Evolutionary conservation across 2,329 filamentous ascomycete species (phyloP).

Genomic region (Incumbomyces lentus): DNA sequence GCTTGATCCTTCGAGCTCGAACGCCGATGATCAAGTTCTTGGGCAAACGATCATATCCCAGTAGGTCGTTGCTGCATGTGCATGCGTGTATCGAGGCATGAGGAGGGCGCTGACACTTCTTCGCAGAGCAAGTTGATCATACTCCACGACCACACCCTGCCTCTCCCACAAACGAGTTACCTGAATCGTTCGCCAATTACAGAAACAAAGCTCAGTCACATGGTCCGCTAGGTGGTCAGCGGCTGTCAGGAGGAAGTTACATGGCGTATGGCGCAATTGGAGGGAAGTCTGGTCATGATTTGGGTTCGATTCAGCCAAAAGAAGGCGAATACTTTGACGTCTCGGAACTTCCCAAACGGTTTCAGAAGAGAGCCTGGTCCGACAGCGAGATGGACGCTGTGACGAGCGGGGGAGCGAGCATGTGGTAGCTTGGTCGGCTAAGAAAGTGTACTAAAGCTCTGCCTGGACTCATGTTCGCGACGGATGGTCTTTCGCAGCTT

Average conservation of each 20-base stretch:
- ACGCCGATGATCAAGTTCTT: constrained; percentile 42
- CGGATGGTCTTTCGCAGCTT: no score
- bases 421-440: constrained; percentile 39
- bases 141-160: constrained; percentile 52
- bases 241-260: constrained; percentile 17
- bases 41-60: constrained; percentile 36
- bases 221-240: constrained; percentile 41
- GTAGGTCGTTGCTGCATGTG: constrained; percentile 23
- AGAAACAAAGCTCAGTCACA: constrained; percentile 55
- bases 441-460: no score
- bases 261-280: constrained; percentile 40
- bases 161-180: constrained; percentile 44
- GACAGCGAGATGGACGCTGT: constrained; percentile 87
- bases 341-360: constrained; percentile 74
- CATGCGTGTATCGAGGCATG: neutral
- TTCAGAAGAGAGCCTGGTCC: constrained; percentile 64
- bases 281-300: constrained; percentile 53
- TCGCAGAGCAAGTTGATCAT: constrained; percentile 38
- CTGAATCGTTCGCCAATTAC: constrained; percentile 53
- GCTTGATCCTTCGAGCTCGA: constrained; percentile 32
- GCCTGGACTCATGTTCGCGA: no score
- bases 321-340: constrained; percentile 78
- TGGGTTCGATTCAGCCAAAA: constrained; percentile 62
- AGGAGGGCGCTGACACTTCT: neutral
- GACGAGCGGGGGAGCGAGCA: constrained; percentile 78